phyloP scores from a whole-genome alignment of 2,329 filamentous ascomycete species.

The Elsinoe ampelina region DNA sequence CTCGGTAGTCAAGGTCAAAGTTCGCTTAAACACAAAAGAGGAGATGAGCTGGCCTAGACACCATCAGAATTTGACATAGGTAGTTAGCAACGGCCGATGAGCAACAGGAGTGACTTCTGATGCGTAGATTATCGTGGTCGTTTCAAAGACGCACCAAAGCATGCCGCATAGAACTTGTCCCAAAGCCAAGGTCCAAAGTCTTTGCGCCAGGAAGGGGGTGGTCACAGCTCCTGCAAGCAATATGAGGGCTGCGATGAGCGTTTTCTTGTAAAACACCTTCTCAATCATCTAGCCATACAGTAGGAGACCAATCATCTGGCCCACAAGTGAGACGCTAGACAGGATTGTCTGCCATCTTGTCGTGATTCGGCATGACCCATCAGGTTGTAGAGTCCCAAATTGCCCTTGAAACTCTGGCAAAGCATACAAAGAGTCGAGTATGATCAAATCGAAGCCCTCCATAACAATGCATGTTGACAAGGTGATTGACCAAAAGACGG shows the following conservation, averaged over 20 bases:
- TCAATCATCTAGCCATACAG: no score
- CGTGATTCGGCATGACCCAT: background rate
- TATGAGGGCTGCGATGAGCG: constrained; percentile 35
- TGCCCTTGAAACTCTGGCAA: background rate
- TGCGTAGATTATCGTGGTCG: constrained; percentile 50
- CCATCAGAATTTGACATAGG: constrained; percentile 53
- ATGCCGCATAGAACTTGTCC: constrained; percentile 33
- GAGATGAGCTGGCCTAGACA: constrained; percentile 52
- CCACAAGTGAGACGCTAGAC: constrained; percentile 38
- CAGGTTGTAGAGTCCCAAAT: background rate
- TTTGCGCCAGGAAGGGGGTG: constrained; percentile 14
- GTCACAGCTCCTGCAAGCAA: background rate
- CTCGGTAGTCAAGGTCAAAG: constrained; percentile 19
- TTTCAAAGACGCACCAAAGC: constrained; percentile 24
- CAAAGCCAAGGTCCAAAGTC: constrained; percentile 23
- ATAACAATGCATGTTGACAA: no score
- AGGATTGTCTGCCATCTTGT: constrained; percentile 37
- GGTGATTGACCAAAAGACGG: no score
- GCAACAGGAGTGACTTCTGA: constrained; percentile 54
- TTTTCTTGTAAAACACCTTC: constrained; percentile 38
- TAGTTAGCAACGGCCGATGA: constrained; percentile 49
- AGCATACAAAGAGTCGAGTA: background rate
- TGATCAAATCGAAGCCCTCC: no score
- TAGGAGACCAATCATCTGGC: no score
- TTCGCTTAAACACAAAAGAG: constrained; percentile 27